Evolutionary conservation across 1,139 yeast species (phyloP).

Genomic region (Kodamaea plutei): DNA sequence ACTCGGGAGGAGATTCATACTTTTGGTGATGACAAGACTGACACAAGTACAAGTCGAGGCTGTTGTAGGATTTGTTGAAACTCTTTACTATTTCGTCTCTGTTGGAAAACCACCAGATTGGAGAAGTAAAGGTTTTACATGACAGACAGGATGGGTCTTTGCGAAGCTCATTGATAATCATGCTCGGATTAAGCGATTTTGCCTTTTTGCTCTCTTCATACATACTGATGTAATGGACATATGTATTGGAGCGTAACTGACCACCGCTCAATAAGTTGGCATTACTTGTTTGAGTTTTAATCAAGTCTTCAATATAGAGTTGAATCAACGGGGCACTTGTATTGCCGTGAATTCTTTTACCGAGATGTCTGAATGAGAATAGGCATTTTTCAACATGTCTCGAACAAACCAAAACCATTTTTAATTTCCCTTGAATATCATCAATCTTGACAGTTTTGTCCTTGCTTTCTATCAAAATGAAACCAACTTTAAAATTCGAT

Average conservation of each 20-base stretch:
- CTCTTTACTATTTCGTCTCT: conserved; percentile 6
- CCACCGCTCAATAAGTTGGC: conserved; percentile 23
- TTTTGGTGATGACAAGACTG: conserved; percentile 26
- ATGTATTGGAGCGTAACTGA: conserved; percentile 29
- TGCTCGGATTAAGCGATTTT: conserved; percentile 4
- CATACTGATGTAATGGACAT: conserved; percentile 20
- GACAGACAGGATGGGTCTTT: conserved; percentile 15
- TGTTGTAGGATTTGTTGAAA: conserved; percentile 5
- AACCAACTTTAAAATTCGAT: conserved; percentile 42
- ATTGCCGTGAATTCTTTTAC: conserved; percentile 27
- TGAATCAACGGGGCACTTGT: conserved; percentile 35
- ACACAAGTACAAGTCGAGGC: conserved; percentile 17
- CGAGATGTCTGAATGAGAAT: conserved; percentile 26
- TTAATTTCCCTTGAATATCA: conserved; percentile 34
- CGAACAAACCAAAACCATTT: conserved; percentile 42
- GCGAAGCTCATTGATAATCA: conserved; percentile 6
- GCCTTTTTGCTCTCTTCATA: conserved; percentile 11
- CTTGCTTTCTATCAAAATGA: conserved; percentile 28
- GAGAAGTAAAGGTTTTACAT: conserved; percentile 29
- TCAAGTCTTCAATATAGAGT: conserved; percentile 40
- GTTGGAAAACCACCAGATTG: conserved; percentile 38
- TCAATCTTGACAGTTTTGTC: conserved; percentile 25
- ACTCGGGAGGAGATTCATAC: not conserved
- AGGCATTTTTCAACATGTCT: conserved; percentile 25
- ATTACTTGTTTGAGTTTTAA: too few relatives aligned